phyloP scores from a whole-genome alignment of 257 asterid species.

The Marsdenia floribunda region DNA sequence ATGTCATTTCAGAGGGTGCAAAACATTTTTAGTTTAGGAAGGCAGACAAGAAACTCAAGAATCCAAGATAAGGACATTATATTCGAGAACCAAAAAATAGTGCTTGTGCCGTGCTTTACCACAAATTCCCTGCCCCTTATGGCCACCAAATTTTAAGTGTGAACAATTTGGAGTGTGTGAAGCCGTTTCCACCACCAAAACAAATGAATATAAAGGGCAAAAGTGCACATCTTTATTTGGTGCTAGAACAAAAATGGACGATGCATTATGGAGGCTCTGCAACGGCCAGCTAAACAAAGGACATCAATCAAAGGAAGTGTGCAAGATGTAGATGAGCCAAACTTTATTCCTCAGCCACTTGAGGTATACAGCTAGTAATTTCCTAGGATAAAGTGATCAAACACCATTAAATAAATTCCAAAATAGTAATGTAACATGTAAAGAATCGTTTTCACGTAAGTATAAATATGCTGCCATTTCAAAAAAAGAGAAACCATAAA shows the following conservation, averaged over 20 bases:
- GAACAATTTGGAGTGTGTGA: no score
- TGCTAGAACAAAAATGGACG: not conserved
- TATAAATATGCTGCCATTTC: not conserved
- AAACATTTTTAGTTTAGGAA: no score
- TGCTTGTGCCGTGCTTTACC: no score
- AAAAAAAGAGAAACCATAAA: not conserved
- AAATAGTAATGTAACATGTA: not conserved
- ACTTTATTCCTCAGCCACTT: conserved; percentile 5
- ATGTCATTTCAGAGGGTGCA: no score
- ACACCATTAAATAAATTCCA: not conserved
- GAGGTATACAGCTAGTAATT: not conserved
- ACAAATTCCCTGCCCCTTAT: not conserved
- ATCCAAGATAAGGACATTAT: no score
- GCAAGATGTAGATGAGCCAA: not conserved
- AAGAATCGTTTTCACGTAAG: not conserved
- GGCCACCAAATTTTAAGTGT: not conserved
- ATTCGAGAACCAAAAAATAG: no score
- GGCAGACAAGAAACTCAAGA: no score
- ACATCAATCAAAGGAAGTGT: not conserved
- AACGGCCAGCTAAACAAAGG: not conserved
- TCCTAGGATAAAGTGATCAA: not conserved
- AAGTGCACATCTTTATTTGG: not conserved
- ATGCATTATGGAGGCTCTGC: not conserved
- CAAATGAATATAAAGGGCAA: not conserved
- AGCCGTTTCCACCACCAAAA: not conserved